Evolutionary conservation across 2,329 filamentous ascomycete genomes (phyloP), one percentile per base, ranked within the genome.

Genomic region (Tolypocladium nubicola): DNA sequence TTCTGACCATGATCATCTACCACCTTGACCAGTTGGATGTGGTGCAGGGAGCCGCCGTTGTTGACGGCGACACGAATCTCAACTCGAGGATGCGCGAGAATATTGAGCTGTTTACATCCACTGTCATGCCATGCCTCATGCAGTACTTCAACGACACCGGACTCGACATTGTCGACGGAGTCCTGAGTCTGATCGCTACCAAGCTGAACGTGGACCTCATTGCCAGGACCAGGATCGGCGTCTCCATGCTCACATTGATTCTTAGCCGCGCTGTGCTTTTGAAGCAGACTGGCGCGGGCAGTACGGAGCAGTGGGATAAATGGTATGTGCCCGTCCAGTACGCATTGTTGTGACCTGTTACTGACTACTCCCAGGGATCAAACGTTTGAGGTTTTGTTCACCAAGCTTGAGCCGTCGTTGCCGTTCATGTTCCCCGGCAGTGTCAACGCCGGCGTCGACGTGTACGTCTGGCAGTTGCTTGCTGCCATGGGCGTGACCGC

Each of bases 401-500:
- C 94, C 70, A 81, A 83, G 8, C 78, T 97, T 21, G 93, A 97
- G 71, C 89, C 89, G 1, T 86, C 87, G 8, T 81, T 97, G 52
- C 87, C 88, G 23, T 83, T 88, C 65, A 86, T 97, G 61, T 99
- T 99, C 82, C 92, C 93, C 0, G 89, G 88, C 23, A 88, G 88
- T n/a, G 89, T 96, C 67, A 91, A 90, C 62, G 86, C 89, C 9
- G 89, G 89, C 54, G 91, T 97, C 63, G 94, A 99, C 67, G 87
- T 96, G 67, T 96, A 97, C 68, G 90, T 97, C 43, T 99, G 94
- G 94, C 93, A 97, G 73, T 95, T 97, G 71, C 80, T 99, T 62
- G 94, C 94, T 10, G 91, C 93, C 14, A 90, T 97, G 73, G 94
- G 94, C 61, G 94, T 96, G 62, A 92, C 90, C 55, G 93, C 94